Evolutionary conservation across 352 stramenopile species (phyloP).

Genomic region (Phytophthora fragariae): DNA sequence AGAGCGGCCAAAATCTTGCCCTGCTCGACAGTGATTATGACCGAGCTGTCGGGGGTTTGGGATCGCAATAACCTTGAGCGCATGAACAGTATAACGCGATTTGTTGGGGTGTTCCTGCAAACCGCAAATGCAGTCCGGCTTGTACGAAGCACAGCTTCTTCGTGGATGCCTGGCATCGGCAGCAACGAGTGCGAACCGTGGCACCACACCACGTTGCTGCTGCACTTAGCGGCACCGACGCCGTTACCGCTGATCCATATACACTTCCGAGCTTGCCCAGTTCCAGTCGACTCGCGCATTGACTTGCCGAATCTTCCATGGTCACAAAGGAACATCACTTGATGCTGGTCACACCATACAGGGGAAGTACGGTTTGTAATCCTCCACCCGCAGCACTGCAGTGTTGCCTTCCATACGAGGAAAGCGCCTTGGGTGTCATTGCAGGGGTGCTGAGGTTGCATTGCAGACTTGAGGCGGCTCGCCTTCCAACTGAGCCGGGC

Average conservation of each 20-base stretch:
- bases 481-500: slow-evolving; percentile 3
- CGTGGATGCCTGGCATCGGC: background rate
- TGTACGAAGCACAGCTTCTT: slow-evolving; percentile 1
- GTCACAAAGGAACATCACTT: too few relatives aligned
- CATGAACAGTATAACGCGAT: slow-evolving; percentile 20
- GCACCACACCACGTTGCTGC: background rate
- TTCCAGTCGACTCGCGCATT: too few relatives aligned
- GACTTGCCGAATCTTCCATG: too few relatives aligned
- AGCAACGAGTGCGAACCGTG: background rate
- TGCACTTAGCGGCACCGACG: background rate
- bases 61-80: background rate
- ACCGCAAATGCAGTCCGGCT: slow-evolving; percentile 6
- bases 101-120: slow-evolving; percentile 12
- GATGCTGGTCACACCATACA: too few relatives aligned
- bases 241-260: background rate
- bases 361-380: too few relatives aligned
- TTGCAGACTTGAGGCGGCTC: background rate
- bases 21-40: slow-evolving; percentile 14
- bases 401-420: background rate
- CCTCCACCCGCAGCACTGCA: background rate
- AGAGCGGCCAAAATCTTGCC: slow-evolving; percentile 4
- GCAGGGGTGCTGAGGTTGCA: background rate
- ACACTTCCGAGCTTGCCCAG: too few relatives aligned
- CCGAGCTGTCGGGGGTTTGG: slow-evolving; percentile 1
- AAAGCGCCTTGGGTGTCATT: background rate